Percentiles rank a stretch among this genome's conserved stretches.
Conservation (phyloP, 192 early-diverging fungal genomes). For the Dispira simplex region DNA sequence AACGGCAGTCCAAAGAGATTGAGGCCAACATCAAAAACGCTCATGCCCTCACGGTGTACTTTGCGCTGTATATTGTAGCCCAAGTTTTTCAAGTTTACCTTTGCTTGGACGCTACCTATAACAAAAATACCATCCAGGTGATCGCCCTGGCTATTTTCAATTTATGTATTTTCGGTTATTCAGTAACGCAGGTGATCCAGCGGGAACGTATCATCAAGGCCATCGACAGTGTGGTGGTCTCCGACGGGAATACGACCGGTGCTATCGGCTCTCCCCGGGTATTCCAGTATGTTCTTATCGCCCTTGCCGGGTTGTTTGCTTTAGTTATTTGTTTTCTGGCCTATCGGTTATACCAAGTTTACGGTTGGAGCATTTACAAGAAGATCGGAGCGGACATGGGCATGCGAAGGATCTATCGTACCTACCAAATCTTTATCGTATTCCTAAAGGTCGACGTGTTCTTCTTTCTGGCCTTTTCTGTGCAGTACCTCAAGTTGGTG, state of each 20-base stretch:
- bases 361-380: constrained; percentile 29
- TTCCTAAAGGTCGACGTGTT: constrained; percentile 18
- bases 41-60: constrained; percentile 18
- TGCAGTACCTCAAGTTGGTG: constrained; percentile 37
- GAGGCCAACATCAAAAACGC: constrained; percentile 2
- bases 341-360: constrained; percentile 32
- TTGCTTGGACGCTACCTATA: constrained; percentile 20
- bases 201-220: not conserved
- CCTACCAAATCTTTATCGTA: constrained; percentile 20
- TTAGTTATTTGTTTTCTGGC: constrained; percentile 31
- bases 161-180: constrained; percentile 11
- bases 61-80: constrained; percentile 24
- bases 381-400: constrained; percentile 24
- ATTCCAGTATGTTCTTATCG: constrained; percentile 26
- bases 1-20: not conserved
- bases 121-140: constrained; percentile 26
- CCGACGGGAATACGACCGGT: too few species aligned
- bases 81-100: constrained; percentile 25
- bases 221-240: not conserved
- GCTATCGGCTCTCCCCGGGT: too few species aligned
- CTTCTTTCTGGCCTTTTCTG: constrained; percentile 23
- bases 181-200: not conserved
- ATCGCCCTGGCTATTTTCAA: constrained; percentile 25
- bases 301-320: constrained; percentile 32
- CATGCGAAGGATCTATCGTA: constrained; percentile 28